These are phyloP conservation scores for Citrullus mucosospermus DNA, from an alignment of 306 rosid species.

Conservation along the genomic window DNA sequence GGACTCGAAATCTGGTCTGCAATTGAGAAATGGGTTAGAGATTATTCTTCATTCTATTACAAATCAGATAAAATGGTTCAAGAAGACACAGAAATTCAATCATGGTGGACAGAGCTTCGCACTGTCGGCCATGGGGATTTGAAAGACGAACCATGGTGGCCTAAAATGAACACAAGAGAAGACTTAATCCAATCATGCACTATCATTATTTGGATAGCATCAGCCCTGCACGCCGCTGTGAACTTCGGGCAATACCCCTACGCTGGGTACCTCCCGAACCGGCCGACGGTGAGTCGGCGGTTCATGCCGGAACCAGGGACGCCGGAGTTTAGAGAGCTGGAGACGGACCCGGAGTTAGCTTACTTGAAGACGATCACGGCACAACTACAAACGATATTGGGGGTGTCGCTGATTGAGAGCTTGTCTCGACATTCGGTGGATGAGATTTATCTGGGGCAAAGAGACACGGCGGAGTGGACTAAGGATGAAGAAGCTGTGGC, in stretches of 20 bases:
- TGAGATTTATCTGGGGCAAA: slow-evolving; percentile 82
- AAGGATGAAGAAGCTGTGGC: slow-evolving; percentile 34
- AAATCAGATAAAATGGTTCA: slow-evolving; percentile 33
- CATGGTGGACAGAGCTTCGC: slow-evolving; percentile 78
- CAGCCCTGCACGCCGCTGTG: slow-evolving; percentile 94
- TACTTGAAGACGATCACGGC: slow-evolving; percentile 83
- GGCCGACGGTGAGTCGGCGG: slow-evolving; percentile 86
- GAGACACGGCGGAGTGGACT: slow-evolving; percentile 55
- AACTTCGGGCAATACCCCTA: slow-evolving; percentile 91
- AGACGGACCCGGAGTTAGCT: slow-evolving; percentile 48
- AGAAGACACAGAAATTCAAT: slow-evolving; percentile 46
- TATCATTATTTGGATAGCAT: slow-evolving; percentile 84
- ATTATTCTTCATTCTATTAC: slow-evolving; percentile 58
- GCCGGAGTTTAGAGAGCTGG: slow-evolving; percentile 54
- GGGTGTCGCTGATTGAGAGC: slow-evolving; percentile 71
- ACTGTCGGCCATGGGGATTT: slow-evolving; percentile 78
- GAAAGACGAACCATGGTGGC: slow-evolving; percentile 73
- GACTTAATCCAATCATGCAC: slow-evolving; percentile 59
- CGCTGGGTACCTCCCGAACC: slow-evolving; percentile 89
- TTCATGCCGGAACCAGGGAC: slow-evolving; percentile 96
- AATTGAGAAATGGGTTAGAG: slow-evolving; percentile 60
- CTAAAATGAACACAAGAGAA: slow-evolving; percentile 35
- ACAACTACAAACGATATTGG: slow-evolving; percentile 73
- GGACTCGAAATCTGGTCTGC: slow-evolving; percentile 90
- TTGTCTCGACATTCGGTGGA: slow-evolving; percentile 77